Base-by-base conservation (phyloP, 1,139 yeast species). In the Pichia inconspicua region DNA sequence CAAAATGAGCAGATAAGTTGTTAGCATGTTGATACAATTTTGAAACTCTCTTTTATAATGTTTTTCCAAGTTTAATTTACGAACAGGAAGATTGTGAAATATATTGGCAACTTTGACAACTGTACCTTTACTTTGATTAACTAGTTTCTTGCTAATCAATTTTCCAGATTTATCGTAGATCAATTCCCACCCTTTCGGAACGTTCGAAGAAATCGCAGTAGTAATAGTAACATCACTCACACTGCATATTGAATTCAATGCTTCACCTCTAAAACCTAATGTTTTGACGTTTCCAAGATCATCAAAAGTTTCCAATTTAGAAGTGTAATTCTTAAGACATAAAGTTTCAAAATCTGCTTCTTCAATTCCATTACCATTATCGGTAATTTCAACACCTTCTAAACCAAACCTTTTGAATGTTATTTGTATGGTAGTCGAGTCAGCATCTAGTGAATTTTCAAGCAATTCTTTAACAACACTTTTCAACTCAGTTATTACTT, bases 201-300 rank as follows among this genome's bases (percentile, higher is more conserved):
- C 72, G 8, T 66, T 63, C 0, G 59, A 59, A 3, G 62, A 62
- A 0, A 80, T 71, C 12, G 85, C 74, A 0, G 96, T 88, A 2
- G 66, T 67, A 0, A 89, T 70, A 11, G 73, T 53, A 5, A 79
- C 66, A 5, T 76, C 69, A 6, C 61, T 43, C 22, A 63, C 53
- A n/a, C 86, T 72, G 59, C 90, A 82, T 15, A 87, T 61, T 0
- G 95, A 83, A 57, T 85, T 80, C 58, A 87, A 67, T 0, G 95
- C 95, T 63, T 87, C 95, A 25, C 96, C 96, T 62, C 96, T 72
- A 58, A 87, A 87, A 0, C 96, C 96, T 40, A 83, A 67, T 0
- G 92, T 82, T 4, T 59, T 56, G 7, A 84, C 76, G 4, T 61
- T 58, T 8, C 68, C 68, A 30, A 85, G 66, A 55, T 82, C 88